A percentile compares a stretch with the other conserved stretches of the same genome.
Evolutionary conservation across 805 yeast genomes (phyloP).

Genomic region (Candida nonsorbophila): DNA sequence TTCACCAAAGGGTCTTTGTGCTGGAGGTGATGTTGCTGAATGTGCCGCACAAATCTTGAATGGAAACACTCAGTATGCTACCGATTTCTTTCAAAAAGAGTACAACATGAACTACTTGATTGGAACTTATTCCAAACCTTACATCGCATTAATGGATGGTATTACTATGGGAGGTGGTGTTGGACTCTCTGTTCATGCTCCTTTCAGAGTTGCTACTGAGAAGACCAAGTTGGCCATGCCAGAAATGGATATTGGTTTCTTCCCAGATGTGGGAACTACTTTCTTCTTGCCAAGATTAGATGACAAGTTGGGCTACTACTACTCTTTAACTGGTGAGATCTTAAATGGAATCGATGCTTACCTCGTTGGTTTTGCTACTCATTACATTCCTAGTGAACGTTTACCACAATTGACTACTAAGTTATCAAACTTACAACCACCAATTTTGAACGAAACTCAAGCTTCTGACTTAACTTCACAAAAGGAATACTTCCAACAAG

Average conservation of each 20-base stretch:
- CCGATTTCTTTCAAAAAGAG: slow-evolving; percentile 71
- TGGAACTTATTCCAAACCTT: slow-evolving; percentile 82
- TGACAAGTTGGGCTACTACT: slow-evolving; percentile 76
- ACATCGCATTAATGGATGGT: slow-evolving; percentile 83
- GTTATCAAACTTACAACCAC: slow-evolving; percentile 55
- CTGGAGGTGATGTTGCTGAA: slow-evolving; percentile 93
- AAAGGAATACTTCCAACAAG: slow-evolving; percentile 46
- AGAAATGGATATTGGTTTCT: slow-evolving; percentile 93
- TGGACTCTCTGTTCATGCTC: slow-evolving; percentile 84
- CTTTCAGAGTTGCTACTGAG: slow-evolving; percentile 92
- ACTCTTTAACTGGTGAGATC: slow-evolving; percentile 81
- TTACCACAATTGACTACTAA: slow-evolving; percentile 59
- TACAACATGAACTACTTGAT: slow-evolving; percentile 75
- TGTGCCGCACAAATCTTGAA: slow-evolving; percentile 58
- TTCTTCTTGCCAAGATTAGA: slow-evolving; percentile 82
- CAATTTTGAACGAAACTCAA: slow-evolving; percentile 24
- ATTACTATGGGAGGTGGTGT: slow-evolving; percentile 98
- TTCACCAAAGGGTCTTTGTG: slow-evolving; percentile 74
- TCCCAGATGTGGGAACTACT: slow-evolving; percentile 93
- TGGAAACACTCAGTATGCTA: slow-evolving; percentile 43
- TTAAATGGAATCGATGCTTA: slow-evolving; percentile 78
- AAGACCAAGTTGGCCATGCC: slow-evolving; percentile 94
- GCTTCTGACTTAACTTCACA: slow-evolving; percentile 15
- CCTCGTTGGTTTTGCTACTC: slow-evolving; percentile 83
- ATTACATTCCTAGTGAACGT: slow-evolving; percentile 68